A percentile compares a stretch with the other conserved stretches of the same genome.
These are phyloP conservation scores for Xylaria venustula DNA, from an alignment of 495 filamentous ascomycete genomes.

Conservation along the genomic window DNA sequence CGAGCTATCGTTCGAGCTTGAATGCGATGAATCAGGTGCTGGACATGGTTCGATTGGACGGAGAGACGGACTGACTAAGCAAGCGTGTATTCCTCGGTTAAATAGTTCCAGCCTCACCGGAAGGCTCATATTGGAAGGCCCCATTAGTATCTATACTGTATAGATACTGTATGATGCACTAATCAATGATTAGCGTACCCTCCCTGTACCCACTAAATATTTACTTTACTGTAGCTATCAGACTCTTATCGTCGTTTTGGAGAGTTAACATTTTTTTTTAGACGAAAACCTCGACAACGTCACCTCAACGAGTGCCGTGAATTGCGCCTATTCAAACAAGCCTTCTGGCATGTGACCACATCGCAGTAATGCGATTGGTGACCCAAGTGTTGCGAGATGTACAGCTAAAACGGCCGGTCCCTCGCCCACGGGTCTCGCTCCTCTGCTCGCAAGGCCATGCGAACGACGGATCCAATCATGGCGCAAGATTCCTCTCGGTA, in stretches of 20 bases:
- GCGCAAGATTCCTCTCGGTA: neutral
- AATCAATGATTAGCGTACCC: too few relatives aligned
- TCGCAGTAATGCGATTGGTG: conserved; percentile 32
- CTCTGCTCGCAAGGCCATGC: conserved; percentile 3
- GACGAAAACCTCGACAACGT: neutral
- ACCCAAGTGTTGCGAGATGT: conserved; percentile 26
- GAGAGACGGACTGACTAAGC: conserved; percentile 18
- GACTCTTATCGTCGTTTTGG: too few relatives aligned
- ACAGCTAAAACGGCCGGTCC: conserved; percentile 21
- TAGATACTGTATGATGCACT: too few relatives aligned
- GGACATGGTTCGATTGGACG: conserved; percentile 28
- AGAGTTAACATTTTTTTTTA: too few relatives aligned
- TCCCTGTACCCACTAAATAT: too few relatives aligned
- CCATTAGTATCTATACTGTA: too few relatives aligned
- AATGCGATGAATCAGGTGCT: conserved; percentile 10
- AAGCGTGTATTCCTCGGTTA: conserved; percentile 26
- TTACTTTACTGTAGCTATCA: too few relatives aligned
- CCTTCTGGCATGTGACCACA: conserved; percentile 18
- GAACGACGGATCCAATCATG: neutral
- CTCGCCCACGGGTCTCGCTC: conserved; percentile 12
- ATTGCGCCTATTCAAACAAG: neutral
- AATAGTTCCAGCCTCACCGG: too few relatives aligned
- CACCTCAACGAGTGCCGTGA: neutral
- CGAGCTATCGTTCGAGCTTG: conserved; percentile 26
- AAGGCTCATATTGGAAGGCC: too few relatives aligned